Evolutionary conservation across 768 basidiomycete species (phyloP), one percentile per base, ranked within the genome.

Genomic region (Kwoniella botswanensis): DNA sequence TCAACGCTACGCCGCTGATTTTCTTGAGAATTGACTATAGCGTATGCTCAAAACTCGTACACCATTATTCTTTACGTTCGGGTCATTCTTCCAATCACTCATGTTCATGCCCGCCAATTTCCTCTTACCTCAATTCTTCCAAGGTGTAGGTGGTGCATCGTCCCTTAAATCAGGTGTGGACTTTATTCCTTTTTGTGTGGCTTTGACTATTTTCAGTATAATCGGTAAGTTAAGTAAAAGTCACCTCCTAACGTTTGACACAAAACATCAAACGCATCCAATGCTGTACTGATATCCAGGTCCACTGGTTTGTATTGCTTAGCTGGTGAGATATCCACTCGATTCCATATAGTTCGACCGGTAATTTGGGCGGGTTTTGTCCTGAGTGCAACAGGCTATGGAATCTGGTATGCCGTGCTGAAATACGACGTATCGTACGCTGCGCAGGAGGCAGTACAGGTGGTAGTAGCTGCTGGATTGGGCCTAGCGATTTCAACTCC

Each of bases 11-110:
- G 35, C 7, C 35, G 9, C 18, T 42, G n/a, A 29, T n/a, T 18
- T 18, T 11, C 13, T 43, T 29, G 46, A 26, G 44, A n/a, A 29
- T 62, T 15, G 10, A 43, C 11, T 44, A 18, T 29, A 76, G 73
- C 74, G 84, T 3, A 58, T 85, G 29, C 78, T 86, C 70, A 81
- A 76, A 61, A 81, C 63, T 35, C 74, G 82, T 12, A 83, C 82
- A 22, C 76, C 82, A 13, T 67, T 75, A 9, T 78, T 80, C 70
- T 79, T 81, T 61, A 66, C 77, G n/a, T 61, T 83, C 43, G 77
- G 76, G 2, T 74, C 75, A 41, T 73, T 80, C 63, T 64, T 75
- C 59, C 73, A 79, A 24, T 79, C 79, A 5, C 54, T 77, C 56
- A 70, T 79, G 57, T 78, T 82, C 63, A 61, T 76, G 56, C 73